Evolutionary conservation across 1,284 basidiomycete genomes (phyloP), one percentile per base, ranked within the genome.

Genomic region (Gymnopus androsaceus): DNA sequence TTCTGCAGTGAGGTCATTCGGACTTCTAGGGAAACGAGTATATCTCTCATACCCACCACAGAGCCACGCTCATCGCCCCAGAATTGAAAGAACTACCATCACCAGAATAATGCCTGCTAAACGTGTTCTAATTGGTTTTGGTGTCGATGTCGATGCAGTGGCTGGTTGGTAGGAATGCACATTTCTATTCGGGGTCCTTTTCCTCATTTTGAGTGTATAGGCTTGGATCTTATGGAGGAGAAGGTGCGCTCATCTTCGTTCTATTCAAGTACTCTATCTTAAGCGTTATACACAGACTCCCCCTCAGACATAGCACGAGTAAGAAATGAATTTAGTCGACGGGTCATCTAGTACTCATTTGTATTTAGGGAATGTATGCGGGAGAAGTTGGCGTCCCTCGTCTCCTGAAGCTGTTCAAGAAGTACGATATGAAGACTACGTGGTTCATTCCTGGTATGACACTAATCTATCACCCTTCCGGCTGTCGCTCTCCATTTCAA

Each of bases 311-410:
- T 87, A 49, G 84, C 83, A 1, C 75, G 63, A 56, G 70, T 65
- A 27, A 12, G 28, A n/a, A 33, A 21, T 8, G 63, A 30, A 34
- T 41, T 11, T 3, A 36, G 4, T 19, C 19, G 40, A 52, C 42
- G 38, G 25, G 28, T 42, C 38, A 38, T 27, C 27, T 15, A 6
- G 12, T 28, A 17, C 8, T 27, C 19, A 30, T 36, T 48, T 21
- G 45, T 25, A 15, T 44, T 3, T 53, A 83, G 83, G 87, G 86
- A 5, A 78, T 88, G 72, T 88, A 81, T 62, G 84, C 90, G 0
- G 90, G 88, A 14, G 88, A 91, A 67, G 86, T 89, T 28, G 89
- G 87, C 17, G 75, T 79, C 0, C 83, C 80, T 4, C 81, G 88
- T 12, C 74, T 91, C 4, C 73, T 91, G 59, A 87, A 85, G 67